Conservation (phyloP, 331 rosid species). For the Acacia pycnantha region DNA sequence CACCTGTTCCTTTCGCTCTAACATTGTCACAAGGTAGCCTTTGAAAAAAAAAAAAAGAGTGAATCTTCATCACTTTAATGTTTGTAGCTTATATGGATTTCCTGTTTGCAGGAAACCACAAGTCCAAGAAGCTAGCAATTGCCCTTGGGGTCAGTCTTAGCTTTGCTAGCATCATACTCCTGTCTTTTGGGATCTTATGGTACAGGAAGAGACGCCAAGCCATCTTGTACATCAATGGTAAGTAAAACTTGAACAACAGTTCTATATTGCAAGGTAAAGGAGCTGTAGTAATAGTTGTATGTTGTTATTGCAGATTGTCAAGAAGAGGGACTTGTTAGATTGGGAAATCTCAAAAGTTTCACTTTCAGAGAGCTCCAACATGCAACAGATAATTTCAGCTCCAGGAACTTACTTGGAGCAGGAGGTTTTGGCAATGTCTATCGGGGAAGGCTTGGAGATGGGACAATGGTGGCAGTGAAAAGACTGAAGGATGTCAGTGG, state of each 20-base stretch:
- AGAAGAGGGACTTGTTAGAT: conserved; percentile 77
- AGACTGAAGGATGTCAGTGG: conserved; percentile 89
- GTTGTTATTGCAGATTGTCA: conserved; percentile 48
- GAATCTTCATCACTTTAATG: not conserved
- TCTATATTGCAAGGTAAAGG: conserved; percentile 2
- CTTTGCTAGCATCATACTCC: conserved; percentile 53
- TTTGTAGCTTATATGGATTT: not conserved
- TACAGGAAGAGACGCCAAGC: conserved; percentile 57
- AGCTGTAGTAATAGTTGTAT: not conserved
- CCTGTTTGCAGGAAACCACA: conserved; percentile 51
- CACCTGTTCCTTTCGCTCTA: conserved; percentile 49
- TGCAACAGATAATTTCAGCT: conserved; percentile 76
- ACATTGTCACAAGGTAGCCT: conserved; percentile 51
- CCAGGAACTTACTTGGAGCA: conserved; percentile 85
- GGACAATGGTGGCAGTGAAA: conserved; percentile 88
- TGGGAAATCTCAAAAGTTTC: conserved; percentile 85
- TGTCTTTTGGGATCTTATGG: conserved; percentile 60
- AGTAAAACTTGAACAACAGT: conserved; percentile 19
- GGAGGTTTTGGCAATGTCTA: conserved; percentile 99
- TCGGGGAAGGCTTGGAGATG: conserved; percentile 80
- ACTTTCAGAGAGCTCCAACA: conserved; percentile 84
- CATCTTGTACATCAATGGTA: conserved; percentile 64
- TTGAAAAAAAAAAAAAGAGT: not conserved
- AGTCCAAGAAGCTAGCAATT: conserved; percentile 67
- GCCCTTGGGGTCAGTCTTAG: conserved; percentile 83